Evolutionary conservation across 2,329 filamentous ascomycete genomes (phyloP), one percentile per base, ranked within the genome.

Genomic region (Corniculantispora saksenae): DNA sequence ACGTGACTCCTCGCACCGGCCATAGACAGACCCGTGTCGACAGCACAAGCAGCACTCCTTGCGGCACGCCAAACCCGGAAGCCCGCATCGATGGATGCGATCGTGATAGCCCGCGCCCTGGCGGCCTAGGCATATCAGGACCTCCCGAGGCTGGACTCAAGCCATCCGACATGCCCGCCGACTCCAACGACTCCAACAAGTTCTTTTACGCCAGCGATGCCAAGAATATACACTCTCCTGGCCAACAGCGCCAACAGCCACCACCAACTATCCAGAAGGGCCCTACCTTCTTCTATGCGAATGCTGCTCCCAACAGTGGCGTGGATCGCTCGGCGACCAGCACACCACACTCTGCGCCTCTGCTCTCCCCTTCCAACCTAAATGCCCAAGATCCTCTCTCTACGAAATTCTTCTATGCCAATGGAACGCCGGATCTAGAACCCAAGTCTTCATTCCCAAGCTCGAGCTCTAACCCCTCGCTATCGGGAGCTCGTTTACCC

Each of bases 191-290:
- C 60, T 79, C 89, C 48, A 57, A 61, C 61, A 94, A 93, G 80
- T 98, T 98, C 83, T 97, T 99, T 76, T 94, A 96, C 75, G 95
- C 94, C 32, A 92, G 89, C 75, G 92, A 97, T 70, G 91, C 85
- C 47, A 89, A 86, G 70, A 77, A 81, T 25, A 69, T 72, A 60
- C 73, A 76, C 69, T 75, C 71, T 60, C 71, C 73, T 59, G 23
- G 43, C 54, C 72, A 79, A 32, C 78, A 78, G 38, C 79, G 78
- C 21, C 71, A 78, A 48, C 74, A 76, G 65, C 75, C 73, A 25
- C 75, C 73, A 25, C 72, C 76, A n/a, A 74, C 80, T 4, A 77
- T 81, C 23, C 80, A 82, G 47, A 85, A 83, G 69, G 74, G 77
- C 48, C 70, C 83, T 13, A 81, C 80, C n/a, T 87, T 87, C 69